Evolutionary conservation across 2,329 filamentous ascomycete genomes (phyloP).

Genomic region (Fusarium brevicatenulatum): DNA sequence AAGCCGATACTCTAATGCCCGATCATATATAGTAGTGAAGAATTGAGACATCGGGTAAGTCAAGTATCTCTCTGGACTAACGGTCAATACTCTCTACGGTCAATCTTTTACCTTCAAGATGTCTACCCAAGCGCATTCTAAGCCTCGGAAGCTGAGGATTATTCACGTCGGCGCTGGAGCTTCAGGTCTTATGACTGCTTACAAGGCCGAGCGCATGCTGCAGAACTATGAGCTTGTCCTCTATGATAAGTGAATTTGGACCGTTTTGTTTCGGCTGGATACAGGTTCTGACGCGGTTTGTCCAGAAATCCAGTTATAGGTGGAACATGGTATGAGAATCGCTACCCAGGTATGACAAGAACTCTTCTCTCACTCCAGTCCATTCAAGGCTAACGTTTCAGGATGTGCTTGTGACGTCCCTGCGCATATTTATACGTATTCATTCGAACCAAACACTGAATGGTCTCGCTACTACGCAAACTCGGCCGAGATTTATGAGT

Average conservation of each 20-base stretch:
- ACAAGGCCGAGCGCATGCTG: not conserved
- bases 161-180: not conserved
- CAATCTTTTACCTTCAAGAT: not conserved
- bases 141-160: not conserved
- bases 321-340: not conserved
- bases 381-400: not conserved
- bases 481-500: not conserved
- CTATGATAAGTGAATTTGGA: not conserved
- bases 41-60: accelerated
- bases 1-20: too few species aligned
- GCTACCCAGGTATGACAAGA: not conserved
- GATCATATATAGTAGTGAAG: not conserved
- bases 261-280: too few species aligned
- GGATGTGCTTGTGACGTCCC: not conserved
- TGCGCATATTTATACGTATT: not conserved
- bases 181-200: not conserved
- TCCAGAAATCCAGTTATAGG: not conserved
- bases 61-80: accelerated
- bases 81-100: accelerated
- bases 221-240: not conserved
- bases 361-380: accelerated
- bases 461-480: not conserved
- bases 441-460: not conserved
- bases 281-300: not conserved
- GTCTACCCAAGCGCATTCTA: not conserved